Base-by-base conservation (phyloP, 2,329 filamentous ascomycete genomes). In the Parastagonospora nodorum region DNA sequence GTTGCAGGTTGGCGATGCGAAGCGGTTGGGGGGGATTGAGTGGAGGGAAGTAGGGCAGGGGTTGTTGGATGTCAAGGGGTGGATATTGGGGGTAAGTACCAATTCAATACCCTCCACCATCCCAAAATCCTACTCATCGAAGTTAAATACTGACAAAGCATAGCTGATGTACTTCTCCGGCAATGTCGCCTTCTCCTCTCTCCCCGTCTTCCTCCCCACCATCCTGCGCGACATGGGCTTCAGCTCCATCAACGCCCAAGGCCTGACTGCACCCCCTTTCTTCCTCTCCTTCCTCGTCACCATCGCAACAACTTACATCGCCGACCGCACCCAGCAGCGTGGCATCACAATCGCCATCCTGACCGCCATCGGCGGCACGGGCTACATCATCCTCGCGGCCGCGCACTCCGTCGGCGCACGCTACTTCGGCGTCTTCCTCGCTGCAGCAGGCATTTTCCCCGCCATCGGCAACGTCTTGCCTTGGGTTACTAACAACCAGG, bases 401-500 rank as follows among this genome's bases (percentile, higher is more conserved):
- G 80, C 81, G 27, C 75, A 75, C 14, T 83, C 63, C 2, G 76
- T 79, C 2, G 77, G 73, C 2, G 74, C 76, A 4, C 74, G 79
- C n/a, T 84, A 84, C 61, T 74, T 78, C 36, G 80, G 78, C 3
- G 76, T 81, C 1, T 82, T 81, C 65, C 62, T 82, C 11, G 83
- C 84, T 5, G 82, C 84, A 0, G 79, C 77, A 2, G 85, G 85
- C 9, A 82, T 90, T 19, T 87, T 90, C 39, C 84, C 87, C 0
- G 83, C 82, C 61, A 85, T 90, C 30, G 84, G 84, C 3, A 88
- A 89, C 55, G 86, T 88, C 8, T 81, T 91, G 31, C 87, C 88
- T 0, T 88, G 88, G 69, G 86, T 88, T 1, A 71, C 87, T 2
- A 82, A 89, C 67, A 89, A 89, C 66, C 86, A 89, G 69, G 86